Conservation (phyloP, 2,329 filamentous ascomycete genomes). For the Diaporthe velutina region DNA sequence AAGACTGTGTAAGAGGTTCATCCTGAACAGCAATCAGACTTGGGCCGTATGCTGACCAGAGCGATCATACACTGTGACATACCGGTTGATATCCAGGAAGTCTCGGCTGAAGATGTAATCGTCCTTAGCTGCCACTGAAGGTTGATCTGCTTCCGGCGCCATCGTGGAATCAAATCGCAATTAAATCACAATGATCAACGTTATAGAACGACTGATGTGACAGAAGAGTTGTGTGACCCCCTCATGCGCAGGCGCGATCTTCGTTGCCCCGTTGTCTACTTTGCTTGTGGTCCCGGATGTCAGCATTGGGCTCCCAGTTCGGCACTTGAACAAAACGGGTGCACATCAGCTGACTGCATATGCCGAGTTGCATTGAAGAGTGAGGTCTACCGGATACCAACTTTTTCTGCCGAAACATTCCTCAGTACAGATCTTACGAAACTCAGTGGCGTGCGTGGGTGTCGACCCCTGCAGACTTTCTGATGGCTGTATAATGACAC, state of each 20-base stretch:
- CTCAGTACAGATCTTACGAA: not conserved
- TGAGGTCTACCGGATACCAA: not conserved
- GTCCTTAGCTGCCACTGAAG: not conserved
- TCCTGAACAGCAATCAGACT: slow-evolving; percentile 15
- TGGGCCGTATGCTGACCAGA: too few species aligned
- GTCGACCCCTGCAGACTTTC: not conserved
- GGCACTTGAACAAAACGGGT: not conserved
- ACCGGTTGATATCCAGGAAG: slow-evolving; percentile 35
- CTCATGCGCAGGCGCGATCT: not conserved
- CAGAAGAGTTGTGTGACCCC: not conserved
- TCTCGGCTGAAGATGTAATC: slow-evolving; percentile 29
- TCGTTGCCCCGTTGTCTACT: too few species aligned
- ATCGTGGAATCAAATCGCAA: not conserved
- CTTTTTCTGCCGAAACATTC: not conserved
- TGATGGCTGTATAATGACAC: not conserved
- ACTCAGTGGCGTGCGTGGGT: not conserved
- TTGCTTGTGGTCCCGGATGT: not conserved
- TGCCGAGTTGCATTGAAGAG: not conserved
- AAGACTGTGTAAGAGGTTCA: slow-evolving; percentile 42
- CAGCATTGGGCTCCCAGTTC: not conserved
- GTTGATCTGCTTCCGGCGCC: not conserved
- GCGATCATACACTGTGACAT: not conserved
- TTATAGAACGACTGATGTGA: not conserved
- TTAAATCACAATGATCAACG: not conserved
- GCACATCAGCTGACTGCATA: not conserved